Evolutionary conservation across 2,329 filamentous ascomycete species (phyloP).

Genomic region (Emergomyces pasteurianus): DNA sequence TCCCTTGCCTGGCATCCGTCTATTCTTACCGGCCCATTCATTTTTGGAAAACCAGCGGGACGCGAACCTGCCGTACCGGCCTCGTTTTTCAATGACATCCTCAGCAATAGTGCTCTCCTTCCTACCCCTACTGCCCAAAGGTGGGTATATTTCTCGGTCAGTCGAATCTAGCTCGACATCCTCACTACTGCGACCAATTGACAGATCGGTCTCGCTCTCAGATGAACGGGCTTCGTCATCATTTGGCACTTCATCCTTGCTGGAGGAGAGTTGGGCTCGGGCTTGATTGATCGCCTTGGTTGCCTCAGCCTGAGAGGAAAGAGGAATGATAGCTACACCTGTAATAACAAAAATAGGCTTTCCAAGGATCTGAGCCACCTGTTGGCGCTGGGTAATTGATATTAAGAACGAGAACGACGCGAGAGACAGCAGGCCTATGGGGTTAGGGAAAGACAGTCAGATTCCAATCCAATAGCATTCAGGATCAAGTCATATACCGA

Average conservation of each 20-base stretch:
- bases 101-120: conserved; percentile 58
- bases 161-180: conserved; percentile 16
- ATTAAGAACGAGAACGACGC: conserved; percentile 74
- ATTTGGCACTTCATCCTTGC: conserved; percentile 26
- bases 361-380: conserved; percentile 77
- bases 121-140: conserved; percentile 21
- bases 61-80: conserved; percentile 79
- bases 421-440: conserved; percentile 67
- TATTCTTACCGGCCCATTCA: conserved; percentile 51
- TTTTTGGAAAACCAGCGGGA: conserved; percentile 81
- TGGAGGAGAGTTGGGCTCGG: conserved; percentile 2
- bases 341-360: conserved; percentile 76
- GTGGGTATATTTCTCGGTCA: conserved; percentile 14
- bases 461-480: background rate
- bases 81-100: conserved; percentile 73
- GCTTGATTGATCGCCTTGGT: conserved; percentile 50
- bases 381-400: conserved; percentile 71
- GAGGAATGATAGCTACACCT: conserved; percentile 81
- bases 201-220: conserved; percentile 10
- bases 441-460: conserved; percentile 3
- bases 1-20: background rate
- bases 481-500: conserved; percentile 36
- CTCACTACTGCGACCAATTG: conserved; percentile 2
- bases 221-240: conserved; percentile 20
- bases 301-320: conserved; percentile 64